Evolutionary conservation across 495 filamentous ascomycete species (phyloP).

Genomic region (Xanthoparmelia taractica): DNA sequence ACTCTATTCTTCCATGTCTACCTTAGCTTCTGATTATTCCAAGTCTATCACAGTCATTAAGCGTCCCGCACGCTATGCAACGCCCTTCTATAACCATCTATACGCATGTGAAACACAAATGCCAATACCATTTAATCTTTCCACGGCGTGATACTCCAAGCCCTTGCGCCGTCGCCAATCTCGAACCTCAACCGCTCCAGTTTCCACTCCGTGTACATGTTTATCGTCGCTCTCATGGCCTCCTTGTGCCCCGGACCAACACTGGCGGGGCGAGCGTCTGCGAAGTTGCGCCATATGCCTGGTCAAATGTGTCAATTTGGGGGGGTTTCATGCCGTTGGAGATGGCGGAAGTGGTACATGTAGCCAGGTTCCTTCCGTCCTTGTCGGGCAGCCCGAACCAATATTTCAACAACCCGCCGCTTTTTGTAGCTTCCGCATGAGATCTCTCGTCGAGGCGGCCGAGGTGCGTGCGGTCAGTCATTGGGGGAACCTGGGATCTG

Average conservation of each 20-base stretch:
- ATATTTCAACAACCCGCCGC: conserved; percentile 84
- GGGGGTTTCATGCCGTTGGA: neutral
- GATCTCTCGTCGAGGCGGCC: conserved; percentile 63
- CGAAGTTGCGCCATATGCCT: conserved; percentile 61
- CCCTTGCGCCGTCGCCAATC: conserved; percentile 17
- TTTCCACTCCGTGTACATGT: conserved; percentile 25
- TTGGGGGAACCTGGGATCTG: conserved; percentile 57
- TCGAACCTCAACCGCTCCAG: conserved; percentile 21
- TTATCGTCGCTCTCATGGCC: conserved; percentile 21
- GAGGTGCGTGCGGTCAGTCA: conserved; percentile 53
- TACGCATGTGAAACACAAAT: too few relatives aligned
- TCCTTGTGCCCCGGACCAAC: conserved; percentile 47
- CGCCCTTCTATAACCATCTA: neutral
- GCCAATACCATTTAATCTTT: neutral
- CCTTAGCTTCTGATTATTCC: too few relatives aligned
- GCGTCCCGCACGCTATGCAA: conserved; percentile 2
- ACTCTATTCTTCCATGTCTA: too few relatives aligned
- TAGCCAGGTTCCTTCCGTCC: conserved; percentile 61
- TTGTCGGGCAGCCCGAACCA: conserved; percentile 69
- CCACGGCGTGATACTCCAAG: conserved; percentile 23
- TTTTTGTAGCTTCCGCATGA: conserved; percentile 66
- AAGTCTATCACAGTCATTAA: too few relatives aligned
- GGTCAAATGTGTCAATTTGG: conserved; percentile 7
- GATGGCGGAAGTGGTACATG: conserved; percentile 29
- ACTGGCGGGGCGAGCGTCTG: conserved; percentile 63